Evolutionary conservation across 805 yeast genomes (phyloP), one percentile per base, ranked within the genome.

Genomic region (Candida morakotiae): DNA sequence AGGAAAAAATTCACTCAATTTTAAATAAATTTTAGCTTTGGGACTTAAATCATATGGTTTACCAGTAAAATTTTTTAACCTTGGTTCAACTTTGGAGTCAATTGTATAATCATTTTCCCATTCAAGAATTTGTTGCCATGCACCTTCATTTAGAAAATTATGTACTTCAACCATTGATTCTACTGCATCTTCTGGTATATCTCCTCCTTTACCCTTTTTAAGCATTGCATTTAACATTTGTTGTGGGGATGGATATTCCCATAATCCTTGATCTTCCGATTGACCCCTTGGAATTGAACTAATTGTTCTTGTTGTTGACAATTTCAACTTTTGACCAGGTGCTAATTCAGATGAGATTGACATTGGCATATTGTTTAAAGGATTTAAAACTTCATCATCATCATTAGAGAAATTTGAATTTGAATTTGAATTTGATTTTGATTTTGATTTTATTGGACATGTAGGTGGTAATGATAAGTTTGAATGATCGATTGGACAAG

Each of bases 221-320:
- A 88, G 66, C 98, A 93, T 91, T 9, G 99, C 99, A 53, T 91
- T 89, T 47, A 88, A 80, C 99, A 93, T 93, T 58, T 93, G 99
- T 62, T 93, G 98, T 1, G 99, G 98, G 2, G 96, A 87, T 2
- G 99, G 99, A 56, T 93, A 93, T 62, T 93, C 98, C 99, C 99
- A 93, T 33, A 81, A 78, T 2, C 95, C 95, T 43, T 78, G 79
- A 8, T 66, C 70, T 2, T 65, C 69, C 10, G 56, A 55, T 20
- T 69, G 75, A 20, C 98, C 98, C 45, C 87, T 75, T 15, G 98
- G 98, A 37, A 93, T 93, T 1, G 87, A 64, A 11, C 96, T 87
- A 26, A 81, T 60, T 1, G 95, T 83, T 49, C 96, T 77, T 29
- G 83, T 86, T 0, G 93, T 86, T 8, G 97, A 88, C 22, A 93